phyloP scores from a whole-genome alignment of 768 basidiomycete species.

The Butyriboletus loyo region DNA sequence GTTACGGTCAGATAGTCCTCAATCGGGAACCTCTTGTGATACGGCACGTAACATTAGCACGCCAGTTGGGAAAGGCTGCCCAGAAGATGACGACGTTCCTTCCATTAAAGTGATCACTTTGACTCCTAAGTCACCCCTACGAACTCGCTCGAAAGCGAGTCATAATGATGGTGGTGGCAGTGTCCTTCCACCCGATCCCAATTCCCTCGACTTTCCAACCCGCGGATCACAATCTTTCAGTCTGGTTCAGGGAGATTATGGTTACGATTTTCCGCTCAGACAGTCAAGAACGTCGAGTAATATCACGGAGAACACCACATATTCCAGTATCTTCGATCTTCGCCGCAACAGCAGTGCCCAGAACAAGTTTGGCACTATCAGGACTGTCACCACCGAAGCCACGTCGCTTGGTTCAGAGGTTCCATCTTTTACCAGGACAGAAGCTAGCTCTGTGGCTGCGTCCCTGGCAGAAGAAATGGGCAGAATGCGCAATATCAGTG shows the following conservation, averaged over 20 bases:
- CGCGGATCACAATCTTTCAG: conserved; percentile 37
- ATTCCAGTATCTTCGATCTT: conserved; percentile 64
- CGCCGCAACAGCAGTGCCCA: conserved; percentile 40
- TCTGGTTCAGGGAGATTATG: conserved; percentile 33
- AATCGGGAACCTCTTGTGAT: conserved; percentile 38
- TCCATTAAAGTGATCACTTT: conserved; percentile 32
- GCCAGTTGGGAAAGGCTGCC: conserved; percentile 15
- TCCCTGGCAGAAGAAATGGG: conserved; percentile 42
- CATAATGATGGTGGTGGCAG: conserved; percentile 7
- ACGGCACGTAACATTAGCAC: conserved; percentile 30
- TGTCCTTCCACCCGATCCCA: conserved; percentile 14
- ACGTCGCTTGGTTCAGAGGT: conserved; percentile 61
- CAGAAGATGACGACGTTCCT: conserved; percentile 39
- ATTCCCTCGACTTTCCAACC: conserved; percentile 29
- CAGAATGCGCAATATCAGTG: conserved; percentile 36
- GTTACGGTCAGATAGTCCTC: conserved; percentile 56
- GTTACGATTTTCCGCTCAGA: conserved; percentile 39
- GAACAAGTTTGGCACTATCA: conserved; percentile 73
- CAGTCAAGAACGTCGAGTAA: conserved; percentile 64
- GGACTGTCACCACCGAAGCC: conserved; percentile 79
- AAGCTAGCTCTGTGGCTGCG: conserved; percentile 56
- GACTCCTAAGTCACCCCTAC: conserved; percentile 53
- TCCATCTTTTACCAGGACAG: conserved; percentile 63
- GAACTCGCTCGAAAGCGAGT: conserved; percentile 33
- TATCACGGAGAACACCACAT: conserved; percentile 51